These are phyloP conservation scores for Patellaria atrata DNA, from an alignment of 495 filamentous ascomycete species.

Conservation along the genomic window DNA sequence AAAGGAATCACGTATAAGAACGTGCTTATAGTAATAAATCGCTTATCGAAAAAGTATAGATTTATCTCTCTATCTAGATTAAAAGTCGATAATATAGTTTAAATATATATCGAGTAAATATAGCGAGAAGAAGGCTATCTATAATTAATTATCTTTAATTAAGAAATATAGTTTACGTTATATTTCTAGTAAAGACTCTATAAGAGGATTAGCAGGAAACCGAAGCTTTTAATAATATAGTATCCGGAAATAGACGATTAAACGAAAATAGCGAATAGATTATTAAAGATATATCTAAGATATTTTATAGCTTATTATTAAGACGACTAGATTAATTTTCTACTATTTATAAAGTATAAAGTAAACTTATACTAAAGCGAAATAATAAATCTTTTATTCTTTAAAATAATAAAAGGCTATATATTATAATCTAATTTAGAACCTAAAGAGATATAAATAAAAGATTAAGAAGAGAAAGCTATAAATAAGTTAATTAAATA, in stretches of 20 bases:
- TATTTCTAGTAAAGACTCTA: conserved; percentile 18
- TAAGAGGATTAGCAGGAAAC: too few relatives aligned
- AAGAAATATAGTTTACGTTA: too few relatives aligned
- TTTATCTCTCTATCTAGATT: not conserved
- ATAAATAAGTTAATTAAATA: too few relatives aligned
- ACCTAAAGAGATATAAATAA: not conserved
- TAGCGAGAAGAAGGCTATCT: too few relatives aligned
- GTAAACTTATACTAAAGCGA: not conserved
- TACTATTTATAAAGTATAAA: not conserved
- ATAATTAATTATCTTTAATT: too few relatives aligned
- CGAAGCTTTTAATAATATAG: too few relatives aligned
- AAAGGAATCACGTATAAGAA: not conserved
- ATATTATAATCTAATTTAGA: not conserved
- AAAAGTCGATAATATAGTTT: not conserved
- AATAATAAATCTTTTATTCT: not conserved
- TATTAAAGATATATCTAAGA: conserved; percentile 19
- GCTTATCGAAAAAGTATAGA: not conserved
- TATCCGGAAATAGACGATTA: too few relatives aligned
- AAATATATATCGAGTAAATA: too few relatives aligned
- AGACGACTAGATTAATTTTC: conserved; percentile 18
- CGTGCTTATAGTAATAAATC: not conserved
- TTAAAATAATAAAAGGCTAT: not conserved
- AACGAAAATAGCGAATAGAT: conserved; percentile 13
- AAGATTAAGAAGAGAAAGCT: too few relatives aligned
- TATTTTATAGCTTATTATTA: conserved; percentile 21